phyloP scores from a whole-genome alignment of 176 grass and related monocot genomes.

The Aegilops speltoides region DNA sequence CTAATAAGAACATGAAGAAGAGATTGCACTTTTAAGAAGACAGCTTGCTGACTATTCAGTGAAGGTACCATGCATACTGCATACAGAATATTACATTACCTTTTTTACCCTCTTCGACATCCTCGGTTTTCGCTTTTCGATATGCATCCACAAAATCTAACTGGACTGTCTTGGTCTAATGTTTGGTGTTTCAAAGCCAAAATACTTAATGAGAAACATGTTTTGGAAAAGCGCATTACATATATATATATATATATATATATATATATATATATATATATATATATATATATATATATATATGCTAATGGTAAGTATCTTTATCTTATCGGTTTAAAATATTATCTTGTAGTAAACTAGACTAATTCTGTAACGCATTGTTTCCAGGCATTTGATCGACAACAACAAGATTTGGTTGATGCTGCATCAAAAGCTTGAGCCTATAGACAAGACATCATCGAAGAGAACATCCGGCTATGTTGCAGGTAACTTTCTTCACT shows the following conservation, averaged over 20 bases:
- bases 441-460: conserved; percentile 94
- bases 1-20: conserved; percentile 86
- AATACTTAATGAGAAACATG: conserved; percentile 82
- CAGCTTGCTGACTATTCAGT: conserved; percentile 79
- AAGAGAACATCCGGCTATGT: conserved; percentile 88
- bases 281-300: conserved; percentile 96
- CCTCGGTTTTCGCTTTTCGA: neutral
- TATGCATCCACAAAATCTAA: neutral
- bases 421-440: conserved; percentile 94
- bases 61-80: conserved; percentile 43
- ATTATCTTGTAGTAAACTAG: neutral
- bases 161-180: neutral
- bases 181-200: conserved; percentile 53
- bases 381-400: conserved; percentile 78
- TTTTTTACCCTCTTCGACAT: neutral
- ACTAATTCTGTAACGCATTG: neutral
- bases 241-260: conserved; percentile 98
- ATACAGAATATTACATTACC: neutral
- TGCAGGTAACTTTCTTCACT: conserved; percentile 55
- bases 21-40: conserved; percentile 79
- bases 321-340: neutral
- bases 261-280: conserved; percentile 96
- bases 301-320: conserved; percentile 70
- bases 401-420: conserved; percentile 97
- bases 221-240: conserved; percentile 85